Evolutionary conservation across 2,329 filamentous ascomycete species (phyloP).

Genomic region (Verticillium isaacii): DNA sequence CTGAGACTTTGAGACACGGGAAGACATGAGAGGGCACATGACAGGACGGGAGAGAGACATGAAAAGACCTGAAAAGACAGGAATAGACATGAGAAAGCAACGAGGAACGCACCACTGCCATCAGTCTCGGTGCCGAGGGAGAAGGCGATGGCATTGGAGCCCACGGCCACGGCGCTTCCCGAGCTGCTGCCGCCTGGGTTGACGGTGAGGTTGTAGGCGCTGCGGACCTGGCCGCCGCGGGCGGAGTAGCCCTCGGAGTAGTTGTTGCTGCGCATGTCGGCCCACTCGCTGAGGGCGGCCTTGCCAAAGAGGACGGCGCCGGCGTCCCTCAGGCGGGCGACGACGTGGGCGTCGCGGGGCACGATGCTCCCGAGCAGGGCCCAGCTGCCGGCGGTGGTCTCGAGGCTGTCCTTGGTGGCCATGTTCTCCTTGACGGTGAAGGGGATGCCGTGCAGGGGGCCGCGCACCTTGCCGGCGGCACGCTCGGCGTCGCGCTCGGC

Average conservation of each 20-base stretch:
- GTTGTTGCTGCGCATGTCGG: constrained; percentile 62
- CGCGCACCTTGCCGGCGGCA: constrained; percentile 46
- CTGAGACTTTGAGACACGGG: background rate
- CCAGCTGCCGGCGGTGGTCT: constrained; percentile 69
- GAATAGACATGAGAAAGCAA: background rate
- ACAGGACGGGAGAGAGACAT: background rate
- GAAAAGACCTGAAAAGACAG: background rate
- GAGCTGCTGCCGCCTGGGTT: constrained; percentile 67
- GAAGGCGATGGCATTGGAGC: constrained; percentile 58
- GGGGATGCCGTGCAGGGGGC: constrained; percentile 70
- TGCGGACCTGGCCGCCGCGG: constrained; percentile 59
- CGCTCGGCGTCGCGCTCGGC: constrained; percentile 56
- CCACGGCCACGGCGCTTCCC: constrained; percentile 61
- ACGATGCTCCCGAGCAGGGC: constrained; percentile 61
- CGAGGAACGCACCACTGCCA: constrained; percentile 43
- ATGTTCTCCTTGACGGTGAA: constrained; percentile 74
- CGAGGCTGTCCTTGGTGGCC: constrained; percentile 62
- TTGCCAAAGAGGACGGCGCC: constrained; percentile 69
- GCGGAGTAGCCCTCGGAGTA: constrained; percentile 65
- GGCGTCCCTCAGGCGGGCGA: constrained; percentile 55
- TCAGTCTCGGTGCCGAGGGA: constrained; percentile 72
- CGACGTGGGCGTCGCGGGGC: constrained; percentile 63
- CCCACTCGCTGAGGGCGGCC: constrained; percentile 69
- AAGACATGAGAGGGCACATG: too few relatives aligned
- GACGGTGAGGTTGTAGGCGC: constrained; percentile 63